These are phyloP conservation scores for Podaxis sp. DNA, from an alignment of 768 basidiomycete genomes.

Conservation along the genomic window DNA sequence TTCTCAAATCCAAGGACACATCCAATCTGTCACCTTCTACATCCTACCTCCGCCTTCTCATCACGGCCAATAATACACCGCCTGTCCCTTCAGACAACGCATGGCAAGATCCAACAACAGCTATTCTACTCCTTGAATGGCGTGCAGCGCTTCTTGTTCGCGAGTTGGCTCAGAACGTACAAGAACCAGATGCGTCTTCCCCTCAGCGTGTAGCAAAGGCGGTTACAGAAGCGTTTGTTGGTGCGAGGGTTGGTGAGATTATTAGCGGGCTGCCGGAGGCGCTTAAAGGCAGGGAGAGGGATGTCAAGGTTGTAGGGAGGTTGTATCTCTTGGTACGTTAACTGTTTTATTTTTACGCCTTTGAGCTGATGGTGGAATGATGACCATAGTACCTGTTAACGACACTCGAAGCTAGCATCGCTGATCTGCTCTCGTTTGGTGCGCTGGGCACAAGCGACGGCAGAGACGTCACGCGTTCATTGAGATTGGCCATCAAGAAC, in stretches of 20 bases:
- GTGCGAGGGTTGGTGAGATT: slow-evolving; percentile 49
- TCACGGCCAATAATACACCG: slow-evolving; percentile 14
- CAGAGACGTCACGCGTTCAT: slow-evolving; percentile 43
- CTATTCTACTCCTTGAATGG: slow-evolving; percentile 57
- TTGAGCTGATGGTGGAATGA: not conserved
- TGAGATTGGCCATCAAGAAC: slow-evolving; percentile 50
- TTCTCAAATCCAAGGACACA: slow-evolving; percentile 29
- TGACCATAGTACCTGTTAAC: slow-evolving; percentile 59
- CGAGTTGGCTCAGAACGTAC: slow-evolving; percentile 36
- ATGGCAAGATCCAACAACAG: slow-evolving; percentile 37
- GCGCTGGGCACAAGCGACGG: slow-evolving; percentile 31
- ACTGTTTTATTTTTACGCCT: not conserved
- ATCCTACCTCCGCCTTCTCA: slow-evolving; percentile 56
- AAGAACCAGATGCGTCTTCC: slow-evolving; percentile 51
- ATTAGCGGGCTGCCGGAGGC: slow-evolving; percentile 31
- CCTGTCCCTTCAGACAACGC: slow-evolving; percentile 21
- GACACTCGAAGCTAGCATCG: slow-evolving; percentile 51
- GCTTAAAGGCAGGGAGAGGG: slow-evolving; percentile 25
- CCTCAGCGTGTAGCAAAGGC: slow-evolving; percentile 62
- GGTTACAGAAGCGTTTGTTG: slow-evolving; percentile 70
- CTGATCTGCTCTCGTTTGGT: slow-evolving; percentile 59
- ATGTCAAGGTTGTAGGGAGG: slow-evolving; percentile 27
- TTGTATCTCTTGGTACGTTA: slow-evolving; percentile 46
- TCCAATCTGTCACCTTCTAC: slow-evolving; percentile 47
- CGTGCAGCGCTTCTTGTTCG: slow-evolving; percentile 63